A percentile compares a stretch with the other conserved stretches of the same genome.
These are phyloP conservation scores for Fraxinus velutina DNA, from an alignment of 305 asterid species.

Conservation along the genomic window DNA sequence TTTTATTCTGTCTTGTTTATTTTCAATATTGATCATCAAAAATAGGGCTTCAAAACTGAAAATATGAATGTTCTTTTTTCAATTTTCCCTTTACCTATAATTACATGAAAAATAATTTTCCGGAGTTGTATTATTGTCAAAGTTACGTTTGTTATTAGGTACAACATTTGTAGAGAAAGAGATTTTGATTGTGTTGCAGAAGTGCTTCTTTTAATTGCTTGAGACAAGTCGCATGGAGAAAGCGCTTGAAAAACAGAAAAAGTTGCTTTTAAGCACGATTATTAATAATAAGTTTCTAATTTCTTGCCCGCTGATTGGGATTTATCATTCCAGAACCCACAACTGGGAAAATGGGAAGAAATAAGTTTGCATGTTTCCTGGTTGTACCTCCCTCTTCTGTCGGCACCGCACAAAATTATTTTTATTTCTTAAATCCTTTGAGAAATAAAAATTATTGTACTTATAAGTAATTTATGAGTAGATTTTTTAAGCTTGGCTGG, in stretches of 20 bases:
- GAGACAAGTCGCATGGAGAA: not conserved
- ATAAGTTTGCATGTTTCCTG: not conserved
- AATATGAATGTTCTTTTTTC: not conserved
- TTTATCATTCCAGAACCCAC: not conserved
- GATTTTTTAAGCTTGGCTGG: not conserved
- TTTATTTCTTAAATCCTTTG: not conserved
- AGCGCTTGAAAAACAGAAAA: not conserved
- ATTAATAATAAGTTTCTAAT: not conserved
- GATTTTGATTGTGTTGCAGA: not conserved
- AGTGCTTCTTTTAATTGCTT: not conserved
- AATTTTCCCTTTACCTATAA: constrained; percentile 4
- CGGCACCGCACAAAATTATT: not conserved
- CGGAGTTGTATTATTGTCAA: too few species aligned
- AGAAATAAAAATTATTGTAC: not conserved
- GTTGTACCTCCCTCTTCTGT: not conserved
- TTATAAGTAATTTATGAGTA: not conserved
- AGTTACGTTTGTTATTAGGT: not conserved
- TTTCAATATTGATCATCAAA: not conserved
- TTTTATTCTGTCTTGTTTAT: not conserved
- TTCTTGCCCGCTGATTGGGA: not conserved
- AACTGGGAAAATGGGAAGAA: not conserved
- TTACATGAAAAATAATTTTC: not conserved
- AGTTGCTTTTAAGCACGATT: not conserved
- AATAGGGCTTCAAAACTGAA: not conserved
- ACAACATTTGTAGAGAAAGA: not conserved